Conservation (phyloP, 1,139 yeast genomes). For the Taiozyma sp. region DNA sequence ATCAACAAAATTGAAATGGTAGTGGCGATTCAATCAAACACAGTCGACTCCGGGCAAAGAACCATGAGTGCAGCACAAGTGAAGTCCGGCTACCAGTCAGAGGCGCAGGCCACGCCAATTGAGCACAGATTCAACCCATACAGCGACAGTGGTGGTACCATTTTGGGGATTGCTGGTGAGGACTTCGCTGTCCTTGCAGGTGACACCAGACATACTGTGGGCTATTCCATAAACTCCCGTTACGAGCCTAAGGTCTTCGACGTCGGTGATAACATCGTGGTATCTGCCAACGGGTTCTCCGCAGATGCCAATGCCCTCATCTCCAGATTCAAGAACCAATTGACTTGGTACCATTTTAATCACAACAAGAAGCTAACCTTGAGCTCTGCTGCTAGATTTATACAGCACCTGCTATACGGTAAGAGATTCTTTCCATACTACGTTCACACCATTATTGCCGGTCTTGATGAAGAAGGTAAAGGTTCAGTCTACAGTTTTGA, state of each 20-base stretch:
- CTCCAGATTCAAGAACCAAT: conserved; percentile 67
- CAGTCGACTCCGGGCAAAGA: background rate
- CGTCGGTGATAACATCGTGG: conserved; percentile 82
- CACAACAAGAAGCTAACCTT: conserved; percentile 71
- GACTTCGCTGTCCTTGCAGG: conserved; percentile 97
- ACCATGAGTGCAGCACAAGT: conserved; percentile 33
- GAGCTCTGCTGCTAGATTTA: conserved; percentile 80
- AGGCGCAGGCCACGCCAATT: conserved; percentile 57
- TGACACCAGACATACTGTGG: conserved; percentile 94
- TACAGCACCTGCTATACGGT: conserved; percentile 87
- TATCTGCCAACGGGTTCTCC: conserved; percentile 94
- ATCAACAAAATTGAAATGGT: background rate
- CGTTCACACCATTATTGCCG: conserved; percentile 92
- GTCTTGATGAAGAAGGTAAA: conserved; percentile 88
- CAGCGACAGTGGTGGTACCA: conserved; percentile 96
- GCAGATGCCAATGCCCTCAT: conserved; percentile 92
- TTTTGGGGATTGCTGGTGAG: conserved; percentile 94
- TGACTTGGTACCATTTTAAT: conserved; percentile 93
- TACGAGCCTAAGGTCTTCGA: conserved; percentile 88
- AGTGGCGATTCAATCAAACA: background rate
- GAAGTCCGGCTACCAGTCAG: conserved; percentile 58
- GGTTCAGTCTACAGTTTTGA: conserved; percentile 96
- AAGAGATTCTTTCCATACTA: conserved; percentile 97
- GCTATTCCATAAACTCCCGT: conserved; percentile 90
- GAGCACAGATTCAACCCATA: conserved; percentile 96